Conservation (phyloP, 208 protist species). For the Leishmania aethiopica region DNA sequence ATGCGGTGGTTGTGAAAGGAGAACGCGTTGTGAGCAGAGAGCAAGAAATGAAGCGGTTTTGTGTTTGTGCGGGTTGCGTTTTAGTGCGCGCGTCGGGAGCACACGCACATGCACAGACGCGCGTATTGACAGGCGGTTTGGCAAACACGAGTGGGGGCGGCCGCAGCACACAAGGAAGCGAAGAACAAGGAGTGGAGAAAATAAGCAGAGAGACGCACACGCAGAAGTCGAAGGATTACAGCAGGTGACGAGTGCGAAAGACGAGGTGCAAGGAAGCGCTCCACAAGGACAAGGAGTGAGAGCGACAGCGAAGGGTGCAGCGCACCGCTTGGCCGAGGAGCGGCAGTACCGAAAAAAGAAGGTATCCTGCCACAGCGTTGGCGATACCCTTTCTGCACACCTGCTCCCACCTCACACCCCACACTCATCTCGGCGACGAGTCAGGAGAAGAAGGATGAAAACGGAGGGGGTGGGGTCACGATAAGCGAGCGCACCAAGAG, state of each 20-base stretch:
- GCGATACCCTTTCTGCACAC: not conserved
- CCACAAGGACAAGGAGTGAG: not conserved
- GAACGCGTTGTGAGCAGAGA: not conserved
- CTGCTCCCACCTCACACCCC: not conserved
- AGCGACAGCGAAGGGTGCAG: not conserved
- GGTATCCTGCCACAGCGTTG: not conserved
- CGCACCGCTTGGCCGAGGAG: not conserved
- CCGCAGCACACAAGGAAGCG: not conserved
- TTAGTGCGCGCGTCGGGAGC: not conserved
- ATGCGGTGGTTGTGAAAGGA: not conserved
- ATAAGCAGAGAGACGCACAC: not conserved
- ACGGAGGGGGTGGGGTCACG: not conserved
- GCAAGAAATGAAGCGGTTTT: not conserved
- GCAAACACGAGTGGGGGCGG: not conserved
- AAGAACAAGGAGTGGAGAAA: not conserved
- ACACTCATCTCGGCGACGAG: not conserved
- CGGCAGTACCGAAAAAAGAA: not conserved
- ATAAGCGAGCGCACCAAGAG: not conserved
- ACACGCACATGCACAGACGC: not conserved
- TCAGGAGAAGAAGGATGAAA: not conserved
- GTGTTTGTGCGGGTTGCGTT: not conserved
- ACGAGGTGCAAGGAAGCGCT: not conserved
- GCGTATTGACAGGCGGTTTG: not conserved
- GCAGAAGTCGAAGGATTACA: not conserved
- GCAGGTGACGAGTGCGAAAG: not conserved